phyloP scores from a whole-genome alignment of 305 asterid genomes.

The Fraxinus floribunda region DNA sequence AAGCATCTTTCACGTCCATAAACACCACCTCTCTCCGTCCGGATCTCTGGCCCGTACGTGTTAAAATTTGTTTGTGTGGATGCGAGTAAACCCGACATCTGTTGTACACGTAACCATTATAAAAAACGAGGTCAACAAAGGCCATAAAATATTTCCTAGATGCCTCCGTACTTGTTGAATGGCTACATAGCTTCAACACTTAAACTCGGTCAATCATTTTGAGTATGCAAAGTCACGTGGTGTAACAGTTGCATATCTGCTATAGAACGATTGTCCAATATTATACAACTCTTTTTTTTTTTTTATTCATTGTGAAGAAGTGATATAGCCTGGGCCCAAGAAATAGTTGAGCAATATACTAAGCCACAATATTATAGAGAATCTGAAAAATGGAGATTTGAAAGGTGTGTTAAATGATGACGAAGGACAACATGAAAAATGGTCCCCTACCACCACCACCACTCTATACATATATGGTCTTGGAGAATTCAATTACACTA shows the following conservation, averaged over 20 bases:
- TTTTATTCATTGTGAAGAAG: neutral
- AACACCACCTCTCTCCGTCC: too few relatives aligned
- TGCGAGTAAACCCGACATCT: too few relatives aligned
- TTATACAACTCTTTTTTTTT: neutral
- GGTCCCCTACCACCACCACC: constrained; percentile 4
- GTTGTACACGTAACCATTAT: too few relatives aligned
- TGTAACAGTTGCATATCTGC: neutral
- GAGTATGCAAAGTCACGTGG: neutral
- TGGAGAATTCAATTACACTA: neutral
- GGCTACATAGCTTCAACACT: neutral
- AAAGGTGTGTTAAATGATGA: neutral
- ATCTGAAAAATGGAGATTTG: neutral
- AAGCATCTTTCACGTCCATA: too few relatives aligned
- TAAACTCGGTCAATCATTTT: neutral
- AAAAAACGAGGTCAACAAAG: too few relatives aligned
- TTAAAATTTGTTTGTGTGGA: too few relatives aligned
- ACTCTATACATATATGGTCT: neutral
- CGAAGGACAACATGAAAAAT: neutral
- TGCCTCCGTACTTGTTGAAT: neutral
- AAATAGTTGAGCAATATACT: neutral
- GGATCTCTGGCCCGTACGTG: too few relatives aligned
- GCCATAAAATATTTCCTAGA: neutral
- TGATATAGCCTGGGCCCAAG: neutral
- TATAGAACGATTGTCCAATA: neutral
- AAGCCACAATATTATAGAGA: neutral